phyloP scores from a whole-genome alignment of 2,329 filamentous ascomycete genomes.

The Neofusicoccum sp. region DNA sequence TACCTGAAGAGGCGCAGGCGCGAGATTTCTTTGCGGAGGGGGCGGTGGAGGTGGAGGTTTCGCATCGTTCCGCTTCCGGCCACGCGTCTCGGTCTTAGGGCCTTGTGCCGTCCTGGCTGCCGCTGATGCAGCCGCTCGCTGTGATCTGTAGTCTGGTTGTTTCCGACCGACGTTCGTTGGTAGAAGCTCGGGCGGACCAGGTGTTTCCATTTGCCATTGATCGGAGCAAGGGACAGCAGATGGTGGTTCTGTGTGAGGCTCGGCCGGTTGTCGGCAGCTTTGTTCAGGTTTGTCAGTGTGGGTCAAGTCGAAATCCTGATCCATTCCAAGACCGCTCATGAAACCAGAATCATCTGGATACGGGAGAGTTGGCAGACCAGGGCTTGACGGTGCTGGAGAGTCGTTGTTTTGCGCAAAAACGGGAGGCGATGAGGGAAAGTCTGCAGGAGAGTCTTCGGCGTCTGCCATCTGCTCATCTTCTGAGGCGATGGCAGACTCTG shows the following conservation, averaged over 20 bases:
- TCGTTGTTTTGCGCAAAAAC: conserved; percentile 62
- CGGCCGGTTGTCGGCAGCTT: conserved; percentile 1
- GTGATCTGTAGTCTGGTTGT: conserved; percentile 16
- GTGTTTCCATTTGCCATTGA: conserved; percentile 26
- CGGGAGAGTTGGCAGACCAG: conserved; percentile 63
- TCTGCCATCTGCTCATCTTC: conserved; percentile 54
- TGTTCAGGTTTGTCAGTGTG: conserved; percentile 11
- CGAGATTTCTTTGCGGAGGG: conserved; percentile 11
- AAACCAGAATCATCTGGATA: conserved; percentile 72
- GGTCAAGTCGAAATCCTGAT: conserved; percentile 60
- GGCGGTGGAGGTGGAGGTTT: conserved; percentile 15
- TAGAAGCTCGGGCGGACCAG: conserved; percentile 47
- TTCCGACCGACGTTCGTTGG: conserved; percentile 18
- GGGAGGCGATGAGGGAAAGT: conserved; percentile 89
- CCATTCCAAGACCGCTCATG: conserved; percentile 77
- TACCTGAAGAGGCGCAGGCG: background rate
- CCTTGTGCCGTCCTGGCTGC: conserved; percentile 1
- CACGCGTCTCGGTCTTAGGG: conserved; percentile 18
- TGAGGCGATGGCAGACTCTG: conserved; percentile 47
- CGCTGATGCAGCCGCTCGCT: conserved; percentile 11
- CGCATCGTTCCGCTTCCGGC: conserved; percentile 20
- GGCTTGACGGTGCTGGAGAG: conserved; percentile 75
- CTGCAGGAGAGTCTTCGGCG: conserved; percentile 69
- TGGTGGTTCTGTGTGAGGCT: conserved; percentile 3
- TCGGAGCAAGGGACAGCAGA: conserved; percentile 15